These are phyloP conservation scores for Penicillium expansum DNA, from an alignment of 2,329 filamentous ascomycete species.

Conservation along the genomic window DNA sequence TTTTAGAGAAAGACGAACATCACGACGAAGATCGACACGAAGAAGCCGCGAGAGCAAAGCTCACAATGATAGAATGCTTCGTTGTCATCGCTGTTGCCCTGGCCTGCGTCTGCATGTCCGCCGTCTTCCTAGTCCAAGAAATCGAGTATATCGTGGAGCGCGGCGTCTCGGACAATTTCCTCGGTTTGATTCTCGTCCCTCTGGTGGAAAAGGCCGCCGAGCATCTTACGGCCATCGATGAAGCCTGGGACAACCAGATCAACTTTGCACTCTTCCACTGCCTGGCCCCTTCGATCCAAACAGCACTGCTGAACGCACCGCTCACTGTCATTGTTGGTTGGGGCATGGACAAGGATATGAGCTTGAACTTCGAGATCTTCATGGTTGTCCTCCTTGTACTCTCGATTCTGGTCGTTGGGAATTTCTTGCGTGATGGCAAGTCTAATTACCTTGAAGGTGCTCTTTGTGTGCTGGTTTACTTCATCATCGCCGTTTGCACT, in stretches of 20 bases:
- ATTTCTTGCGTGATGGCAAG: constrained; percentile 83
- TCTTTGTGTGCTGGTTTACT: constrained; percentile 66
- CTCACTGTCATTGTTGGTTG: constrained; percentile 81
- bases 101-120: constrained; percentile 68
- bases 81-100: constrained; percentile 64
- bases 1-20: constrained; percentile 69
- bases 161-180: constrained; percentile 56
- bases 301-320: constrained; percentile 81
- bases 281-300: constrained; percentile 83
- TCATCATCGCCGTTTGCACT: constrained; percentile 60
- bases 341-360: constrained; percentile 68
- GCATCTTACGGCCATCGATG: constrained; percentile 78
- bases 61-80: constrained; percentile 71
- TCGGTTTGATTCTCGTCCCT: constrained; percentile 72
- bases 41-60: constrained; percentile 61
- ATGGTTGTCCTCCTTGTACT: constrained; percentile 79
- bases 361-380: constrained; percentile 83
- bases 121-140: constrained; percentile 69
- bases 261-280: constrained; percentile 85
- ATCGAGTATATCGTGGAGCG: constrained; percentile 62
- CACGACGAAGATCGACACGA: constrained; percentile 63
- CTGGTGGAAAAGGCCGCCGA: constrained; percentile 85
- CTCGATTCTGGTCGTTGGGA: constrained; percentile 80
- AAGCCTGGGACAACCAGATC: constrained; percentile 69
- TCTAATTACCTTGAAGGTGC: constrained; percentile 87